Base-by-base conservation (phyloP, 2,329 filamentous ascomycete species). In the Cladosporium phlei region DNA sequence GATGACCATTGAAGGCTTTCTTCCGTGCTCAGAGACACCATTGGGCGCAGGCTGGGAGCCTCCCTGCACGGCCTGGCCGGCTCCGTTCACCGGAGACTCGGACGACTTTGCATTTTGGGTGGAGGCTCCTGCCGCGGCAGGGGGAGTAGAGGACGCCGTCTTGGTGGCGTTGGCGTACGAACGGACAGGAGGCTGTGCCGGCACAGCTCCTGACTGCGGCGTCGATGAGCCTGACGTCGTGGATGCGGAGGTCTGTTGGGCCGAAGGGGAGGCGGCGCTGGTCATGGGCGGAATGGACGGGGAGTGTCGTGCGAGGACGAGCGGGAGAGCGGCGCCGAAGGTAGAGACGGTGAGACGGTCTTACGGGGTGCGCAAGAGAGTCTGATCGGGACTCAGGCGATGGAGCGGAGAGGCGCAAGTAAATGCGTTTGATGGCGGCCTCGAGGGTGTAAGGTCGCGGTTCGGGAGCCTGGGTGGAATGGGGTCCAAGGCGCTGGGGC, bases 1-100 rank as follows among this genome's bases (percentile, higher is more conserved):
- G 74, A 96, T 95, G 61, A 90, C 95, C 61, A 95, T 85, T 14
- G 91, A 95, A 55, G 83, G 82, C 72, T 95, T 95, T 65, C 88
- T 82, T 64, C 76, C 78, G 73, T 97, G 90, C 59, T 88, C 83
- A 38, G 60, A 71, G 61, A 76, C 76, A 62, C 76, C 75, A 62
- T 74, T 79, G 68, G 78, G 78, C 67, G 80, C 48, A 44, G 52
- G 52, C 53, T 61, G 59, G 48, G 59, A 57, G 55, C 61, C 61
- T 57, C 59, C 59, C 54, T 60, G 61, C 53, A 59, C 57, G 28
- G 38, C 73, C 55, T 82, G 76, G 55, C 73, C 72, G 65, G 75
- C 74, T 78, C 88, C 88, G 78, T 95, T 95, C 78, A 94, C 80
- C 67, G 86, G 80, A 75, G 87, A 83, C 61, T 80, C 78, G 61